Conservation (phyloP, 495 filamentous ascomycete species). For the Extremus antarcticus region DNA sequence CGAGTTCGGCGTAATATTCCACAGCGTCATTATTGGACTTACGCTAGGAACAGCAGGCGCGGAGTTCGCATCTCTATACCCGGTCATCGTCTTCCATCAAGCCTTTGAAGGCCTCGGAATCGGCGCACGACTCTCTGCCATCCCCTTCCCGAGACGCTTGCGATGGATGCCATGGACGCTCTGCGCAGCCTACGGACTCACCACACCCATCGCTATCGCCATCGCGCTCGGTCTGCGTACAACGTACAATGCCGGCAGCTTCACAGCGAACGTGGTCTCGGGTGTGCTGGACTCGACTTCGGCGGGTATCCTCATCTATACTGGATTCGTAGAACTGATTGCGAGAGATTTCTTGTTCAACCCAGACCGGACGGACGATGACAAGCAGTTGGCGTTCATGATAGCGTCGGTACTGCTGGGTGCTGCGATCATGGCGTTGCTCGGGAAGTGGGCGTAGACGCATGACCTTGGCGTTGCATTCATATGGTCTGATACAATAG, state of each 20-base stretch:
- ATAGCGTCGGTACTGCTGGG: conserved; percentile 64
- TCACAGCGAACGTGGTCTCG: conserved; percentile 59
- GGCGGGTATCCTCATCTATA: conserved; percentile 84
- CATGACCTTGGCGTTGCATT: too few species aligned
- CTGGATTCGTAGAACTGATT: conserved; percentile 82
- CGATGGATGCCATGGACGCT: conserved; percentile 61
- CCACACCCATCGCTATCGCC: conserved; percentile 75
- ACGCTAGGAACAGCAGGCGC: conserved; percentile 32
- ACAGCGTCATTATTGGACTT: conserved; percentile 35
- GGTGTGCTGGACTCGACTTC: conserved; percentile 81
- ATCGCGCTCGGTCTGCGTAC: conserved; percentile 64
- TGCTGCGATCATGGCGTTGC: conserved; percentile 66
- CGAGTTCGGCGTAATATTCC: conserved; percentile 40
- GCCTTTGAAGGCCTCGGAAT: conserved; percentile 38
- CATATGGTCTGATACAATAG: not conserved
- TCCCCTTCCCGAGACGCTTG: conserved; percentile 59
- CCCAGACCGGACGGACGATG: conserved; percentile 59
- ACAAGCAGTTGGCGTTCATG: conserved; percentile 49
- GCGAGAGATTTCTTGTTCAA: conserved; percentile 96
- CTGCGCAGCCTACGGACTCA: conserved; percentile 56
- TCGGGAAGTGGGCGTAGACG: conserved; percentile 75
- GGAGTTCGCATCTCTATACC: conserved; percentile 32
- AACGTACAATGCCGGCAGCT: conserved; percentile 51
- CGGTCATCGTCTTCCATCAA: conserved; percentile 37
- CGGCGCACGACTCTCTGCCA: conserved; percentile 59